Evolutionary conservation across 2,329 filamentous ascomycete genomes (phyloP).

Genomic region (Xylariaceae sp.): DNA sequence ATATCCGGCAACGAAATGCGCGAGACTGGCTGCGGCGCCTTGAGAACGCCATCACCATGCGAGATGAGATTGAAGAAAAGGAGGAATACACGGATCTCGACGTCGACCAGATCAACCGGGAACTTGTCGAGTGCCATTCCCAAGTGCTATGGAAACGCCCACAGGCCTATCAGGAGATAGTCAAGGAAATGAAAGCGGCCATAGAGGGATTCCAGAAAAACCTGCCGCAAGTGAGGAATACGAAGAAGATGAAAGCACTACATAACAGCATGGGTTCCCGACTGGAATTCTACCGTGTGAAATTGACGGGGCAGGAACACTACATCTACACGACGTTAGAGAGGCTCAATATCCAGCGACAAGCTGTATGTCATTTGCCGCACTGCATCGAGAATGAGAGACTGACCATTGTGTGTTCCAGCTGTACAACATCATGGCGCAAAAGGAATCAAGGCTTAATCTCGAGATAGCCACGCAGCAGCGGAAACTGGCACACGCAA

Average conservation of each 20-base stretch:
- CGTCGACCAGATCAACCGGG: constrained; percentile 56
- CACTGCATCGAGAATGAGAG: not conserved
- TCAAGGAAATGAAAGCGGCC: constrained; percentile 45
- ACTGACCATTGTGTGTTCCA: constrained; percentile 29
- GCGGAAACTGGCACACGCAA: constrained; percentile 54
- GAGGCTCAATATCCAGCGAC: constrained; percentile 57
- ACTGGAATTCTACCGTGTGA: constrained; percentile 57
- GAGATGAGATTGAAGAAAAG: constrained; percentile 54
- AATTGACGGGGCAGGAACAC: constrained; percentile 58
- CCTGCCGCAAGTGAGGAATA: constrained; percentile 23
- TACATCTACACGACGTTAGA: constrained; percentile 61
- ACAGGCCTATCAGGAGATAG: constrained; percentile 56
- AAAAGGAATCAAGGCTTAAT: constrained; percentile 61
- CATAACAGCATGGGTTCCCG: constrained; percentile 51
- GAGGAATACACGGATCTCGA: constrained; percentile 54
- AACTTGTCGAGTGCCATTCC: constrained; percentile 60
- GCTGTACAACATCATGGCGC: constrained; percentile 64
- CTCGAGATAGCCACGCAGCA: constrained; percentile 60
- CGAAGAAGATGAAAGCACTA: constrained; percentile 31
- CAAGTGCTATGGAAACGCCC: constrained; percentile 61
- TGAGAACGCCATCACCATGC: constrained; percentile 58
- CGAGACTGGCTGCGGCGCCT: constrained; percentile 58
- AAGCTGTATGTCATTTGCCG: constrained; percentile 46
- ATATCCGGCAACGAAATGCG: constrained; percentile 59
- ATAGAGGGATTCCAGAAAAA: constrained; percentile 45